phyloP scores from a whole-genome alignment of 257 asterid species.

The Solanum lignicaule region DNA sequence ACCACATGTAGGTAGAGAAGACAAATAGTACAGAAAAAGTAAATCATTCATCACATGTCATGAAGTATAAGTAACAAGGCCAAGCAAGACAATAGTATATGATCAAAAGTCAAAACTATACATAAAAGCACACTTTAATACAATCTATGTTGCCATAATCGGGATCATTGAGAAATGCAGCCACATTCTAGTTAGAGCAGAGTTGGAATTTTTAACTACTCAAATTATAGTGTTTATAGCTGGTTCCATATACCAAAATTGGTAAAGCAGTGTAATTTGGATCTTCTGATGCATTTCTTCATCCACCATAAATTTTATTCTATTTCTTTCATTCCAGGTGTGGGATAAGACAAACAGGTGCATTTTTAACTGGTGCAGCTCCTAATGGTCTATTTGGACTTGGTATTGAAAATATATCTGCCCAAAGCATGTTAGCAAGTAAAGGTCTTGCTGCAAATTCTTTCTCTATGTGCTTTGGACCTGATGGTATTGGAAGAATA shows the following conservation, averaged over 20 bases:
- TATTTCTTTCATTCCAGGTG: slow-evolving; percentile 44
- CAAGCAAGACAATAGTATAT: no score
- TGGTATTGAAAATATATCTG: slow-evolving; percentile 60
- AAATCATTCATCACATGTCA: no score
- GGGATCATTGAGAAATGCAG: neutral
- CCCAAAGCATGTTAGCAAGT: slow-evolving; percentile 72
- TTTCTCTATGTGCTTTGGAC: slow-evolving; percentile 93
- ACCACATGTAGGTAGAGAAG: no score
- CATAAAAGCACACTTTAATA: no score
- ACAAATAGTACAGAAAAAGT: no score
- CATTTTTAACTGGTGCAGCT: slow-evolving; percentile 77
- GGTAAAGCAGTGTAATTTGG: neutral
- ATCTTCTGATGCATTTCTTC: neutral
- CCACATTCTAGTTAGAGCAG: neutral
- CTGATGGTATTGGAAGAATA: slow-evolving; percentile 76
- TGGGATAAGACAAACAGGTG: slow-evolving; percentile 88
- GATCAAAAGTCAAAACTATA: no score
- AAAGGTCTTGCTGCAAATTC: slow-evolving; percentile 79
- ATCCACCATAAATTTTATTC: neutral
- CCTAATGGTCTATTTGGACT: slow-evolving; percentile 92
- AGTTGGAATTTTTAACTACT: neutral
- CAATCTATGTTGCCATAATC: no score
- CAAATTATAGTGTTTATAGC: neutral
- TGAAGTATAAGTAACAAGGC: no score
- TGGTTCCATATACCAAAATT: neutral